phyloP scores from a whole-genome alignment of 169 alveolate species.

The Plasmodium berghei region DNA sequence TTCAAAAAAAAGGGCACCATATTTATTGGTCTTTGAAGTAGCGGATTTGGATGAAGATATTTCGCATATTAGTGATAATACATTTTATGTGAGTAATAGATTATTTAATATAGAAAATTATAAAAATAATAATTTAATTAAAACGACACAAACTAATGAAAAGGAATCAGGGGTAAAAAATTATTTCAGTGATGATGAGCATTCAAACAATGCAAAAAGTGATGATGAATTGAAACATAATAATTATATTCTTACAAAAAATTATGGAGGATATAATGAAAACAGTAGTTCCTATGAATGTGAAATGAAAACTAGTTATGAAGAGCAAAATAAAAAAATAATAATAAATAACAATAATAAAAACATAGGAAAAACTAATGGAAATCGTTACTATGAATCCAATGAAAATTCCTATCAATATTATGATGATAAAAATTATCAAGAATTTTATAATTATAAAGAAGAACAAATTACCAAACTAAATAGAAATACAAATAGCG shows the following conservation, averaged over 20 bases:
- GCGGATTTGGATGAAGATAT: conserved; percentile 92
- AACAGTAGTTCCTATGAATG: conserved; percentile 21
- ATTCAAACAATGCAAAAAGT: not conserved
- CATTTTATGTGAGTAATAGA: conserved; percentile 45
- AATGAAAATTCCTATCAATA: not conserved
- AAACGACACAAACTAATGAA: not conserved
- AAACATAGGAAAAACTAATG: not conserved
- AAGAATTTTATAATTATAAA: not conserved
- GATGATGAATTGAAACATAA: too few relatives aligned
- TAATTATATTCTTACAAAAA: not conserved
- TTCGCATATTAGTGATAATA: conserved; percentile 39
- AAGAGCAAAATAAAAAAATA: conserved; percentile 11
- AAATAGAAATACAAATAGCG: not conserved
- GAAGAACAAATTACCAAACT: conserved; percentile 1
- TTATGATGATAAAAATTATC: not conserved
- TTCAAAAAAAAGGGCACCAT: conserved; percentile 91
- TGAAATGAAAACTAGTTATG: not conserved
- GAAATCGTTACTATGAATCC: not conserved
- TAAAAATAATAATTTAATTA: not conserved
- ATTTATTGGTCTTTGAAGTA: conserved; percentile 88
- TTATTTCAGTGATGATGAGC: not conserved
- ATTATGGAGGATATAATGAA: conserved; percentile 20
- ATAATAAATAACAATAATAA: not conserved
- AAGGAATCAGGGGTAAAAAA: not conserved
- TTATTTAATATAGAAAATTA: not conserved